These are phyloP conservation scores for Paraphaeosphaeria minitans DNA, from an alignment of 2,329 filamentous ascomycete species.

Conservation along the genomic window DNA sequence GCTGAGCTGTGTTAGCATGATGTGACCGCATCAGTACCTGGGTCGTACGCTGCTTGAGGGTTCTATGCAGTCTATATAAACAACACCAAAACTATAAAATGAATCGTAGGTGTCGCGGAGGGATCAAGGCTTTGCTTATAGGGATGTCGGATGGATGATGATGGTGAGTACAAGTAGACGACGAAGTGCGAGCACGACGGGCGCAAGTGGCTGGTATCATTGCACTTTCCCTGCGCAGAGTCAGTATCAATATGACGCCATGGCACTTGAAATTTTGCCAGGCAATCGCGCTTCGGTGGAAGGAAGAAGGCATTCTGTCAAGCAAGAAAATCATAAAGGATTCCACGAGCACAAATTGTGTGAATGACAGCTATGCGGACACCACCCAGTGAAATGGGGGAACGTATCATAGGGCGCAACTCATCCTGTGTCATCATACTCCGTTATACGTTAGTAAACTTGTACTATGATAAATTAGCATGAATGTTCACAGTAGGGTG, in stretches of 20 bases:
- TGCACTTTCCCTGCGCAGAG: background rate
- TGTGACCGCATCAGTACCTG: background rate
- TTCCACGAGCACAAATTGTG: conserved; percentile 40
- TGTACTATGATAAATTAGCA: too few species aligned
- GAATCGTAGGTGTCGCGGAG: background rate
- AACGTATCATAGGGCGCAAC: too few species aligned
- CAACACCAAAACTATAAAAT: background rate
- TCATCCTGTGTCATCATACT: too few species aligned
- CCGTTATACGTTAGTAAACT: too few species aligned
- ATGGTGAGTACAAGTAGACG: background rate
- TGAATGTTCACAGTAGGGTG: too few species aligned
- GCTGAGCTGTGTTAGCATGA: background rate
- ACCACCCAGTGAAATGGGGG: too few species aligned
- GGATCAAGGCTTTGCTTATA: background rate
- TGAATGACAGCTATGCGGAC: too few species aligned
- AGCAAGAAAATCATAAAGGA: conserved; percentile 64
- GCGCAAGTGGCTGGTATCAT: background rate
- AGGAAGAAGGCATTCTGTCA: background rate
- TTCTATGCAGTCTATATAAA: background rate
- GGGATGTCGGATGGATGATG: background rate
- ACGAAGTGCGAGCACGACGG: background rate
- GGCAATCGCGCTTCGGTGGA: background rate
- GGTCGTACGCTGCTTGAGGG: background rate
- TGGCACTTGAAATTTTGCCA: too few species aligned
- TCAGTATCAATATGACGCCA: background rate